Base-by-base conservation (phyloP, 495 filamentous ascomycete species). In the Lentithecium fluviatile region DNA sequence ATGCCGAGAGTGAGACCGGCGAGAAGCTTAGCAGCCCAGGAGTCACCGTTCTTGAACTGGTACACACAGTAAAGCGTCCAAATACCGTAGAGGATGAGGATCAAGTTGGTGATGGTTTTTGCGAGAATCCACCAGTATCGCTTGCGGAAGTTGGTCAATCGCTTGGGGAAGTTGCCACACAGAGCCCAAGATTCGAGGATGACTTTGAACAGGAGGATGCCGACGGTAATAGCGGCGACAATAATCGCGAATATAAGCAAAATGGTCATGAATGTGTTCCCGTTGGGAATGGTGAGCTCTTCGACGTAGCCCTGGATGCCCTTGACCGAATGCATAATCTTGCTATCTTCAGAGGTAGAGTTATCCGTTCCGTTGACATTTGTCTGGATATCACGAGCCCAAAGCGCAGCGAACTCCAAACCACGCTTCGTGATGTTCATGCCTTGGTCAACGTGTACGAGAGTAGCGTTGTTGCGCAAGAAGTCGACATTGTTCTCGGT, bases 21-120 rank as follows among this genome's bases (percentile, higher is more conserved):
- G 36, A 98, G 83, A 1, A 82, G 37, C 71, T 96, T 94, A 32
- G 91, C 93, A 11, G 88, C 94, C 92, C 95, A 98, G 0, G 93
- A 97, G 74, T 98, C 94, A 51, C 94, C 94, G 36, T 85, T 83
- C 3, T 85, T 93, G 69, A 97, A 92, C 71, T 98, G 93, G 74
- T 92, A 97, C 59, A 98, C 81, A 73, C 94, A 97, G 71, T 96
- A 98, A 23, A 98, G 77, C 6, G 90, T 89, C 94, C 94, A 98
- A 43, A 96, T 82, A 45, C 93, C 90, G 74, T 98, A 98, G 1
- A 98, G 81, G 24, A 97, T 76, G 49, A 98, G 82, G 64, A 98
- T 92, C 80, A 98, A 78, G 65, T 89, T 88, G 60, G 90, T 94
- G 70, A 98, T 89, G 23, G 92, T 89, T 38, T 90, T 87, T 37